A percentile compares a stretch with the other conserved stretches of the same genome.
Evolutionary conservation across 176 grass and related monocot genomes (phyloP).

Genomic region (Triticum timopheevii): DNA sequence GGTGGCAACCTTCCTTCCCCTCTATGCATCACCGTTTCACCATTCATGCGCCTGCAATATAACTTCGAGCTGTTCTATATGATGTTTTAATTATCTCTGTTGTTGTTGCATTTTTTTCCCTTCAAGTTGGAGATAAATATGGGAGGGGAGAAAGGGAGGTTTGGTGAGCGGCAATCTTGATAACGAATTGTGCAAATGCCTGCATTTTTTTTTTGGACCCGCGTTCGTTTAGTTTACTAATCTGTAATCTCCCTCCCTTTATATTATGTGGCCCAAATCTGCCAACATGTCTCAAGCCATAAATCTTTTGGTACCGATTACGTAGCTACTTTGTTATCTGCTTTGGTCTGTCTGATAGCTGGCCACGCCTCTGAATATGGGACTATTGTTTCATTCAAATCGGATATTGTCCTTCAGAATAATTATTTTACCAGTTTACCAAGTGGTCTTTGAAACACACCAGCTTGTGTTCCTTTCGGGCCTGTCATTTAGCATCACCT

Average conservation of each 20-base stretch:
- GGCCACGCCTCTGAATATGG: not conserved
- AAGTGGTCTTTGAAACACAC: not conserved
- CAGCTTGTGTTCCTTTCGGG: not conserved
- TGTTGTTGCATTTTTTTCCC: constrained; percentile 13
- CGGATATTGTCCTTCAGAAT: not conserved
- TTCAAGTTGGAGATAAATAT: constrained; percentile 35
- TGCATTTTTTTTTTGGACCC: constrained; percentile 23
- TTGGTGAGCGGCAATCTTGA: not conserved
- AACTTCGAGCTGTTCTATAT: not conserved
- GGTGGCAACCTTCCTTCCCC: not conserved
- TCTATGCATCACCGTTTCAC: not conserved
- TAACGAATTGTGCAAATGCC: constrained; percentile 25
- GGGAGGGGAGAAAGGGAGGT: constrained; percentile 30
- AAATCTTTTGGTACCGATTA: not conserved
- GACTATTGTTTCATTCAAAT: constrained; percentile 10
- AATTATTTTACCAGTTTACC: not conserved
- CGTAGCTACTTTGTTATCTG: not conserved
- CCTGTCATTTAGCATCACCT: not conserved
- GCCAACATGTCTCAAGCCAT: constrained; percentile 16
- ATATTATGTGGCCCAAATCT: constrained; percentile 43
- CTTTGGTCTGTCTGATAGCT: constrained; percentile 17
- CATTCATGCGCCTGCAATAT: constrained; percentile 11
- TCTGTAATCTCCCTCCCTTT: constrained; percentile 26
- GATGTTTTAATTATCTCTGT: constrained; percentile 7
- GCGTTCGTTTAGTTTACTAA: constrained; percentile 8